Evolutionary conservation across 768 basidiomycete genomes (phyloP), one percentile per base, ranked within the genome.

Genomic region (Lentinula sp.): DNA sequence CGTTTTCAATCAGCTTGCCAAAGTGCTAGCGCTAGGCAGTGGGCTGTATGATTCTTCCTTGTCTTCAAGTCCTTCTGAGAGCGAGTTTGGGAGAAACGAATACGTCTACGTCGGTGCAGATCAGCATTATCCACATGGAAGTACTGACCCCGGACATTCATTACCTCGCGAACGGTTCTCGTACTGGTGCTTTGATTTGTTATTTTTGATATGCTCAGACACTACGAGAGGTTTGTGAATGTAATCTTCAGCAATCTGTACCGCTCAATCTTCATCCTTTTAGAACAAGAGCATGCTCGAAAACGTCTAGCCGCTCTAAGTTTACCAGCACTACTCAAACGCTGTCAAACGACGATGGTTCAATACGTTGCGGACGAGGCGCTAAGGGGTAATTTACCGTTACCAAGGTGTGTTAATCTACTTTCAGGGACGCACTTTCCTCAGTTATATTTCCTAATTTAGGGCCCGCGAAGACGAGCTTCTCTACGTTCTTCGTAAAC

Each of bases 381-480:
- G 2, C 68, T 98, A 36, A 83, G 95, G n/a, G 94, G 95, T 1
- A 84, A 82, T 62, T 77, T 95, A 61, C 96, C 96, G 1, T 95
- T 97, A 73, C 86, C 92, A 46, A 83, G 93, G 92, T 91, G 56
- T 64, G 73, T 67, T 6, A 0, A 36, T 18, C 55, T 3, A 4
- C 36, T 4, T 43, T 57, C n/a, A 8, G 56, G 8, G 8, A 32
- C 61, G 6, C 61, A 50, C 53, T 49, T 39, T 36, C 16, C 41
- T 46, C 35, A 56, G 23, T 48, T 48, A 18, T 51, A 23, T 53
- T 20, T 28, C 41, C 39, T 37, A n/a, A 46, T 42, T n/a, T 61
- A 95, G 95, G 59, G 83, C 85, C 0, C 82, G 93, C 28, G 94
- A 98, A 71, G 93, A 96, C 66, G 96, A 98, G 66, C 69, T 98